These are phyloP conservation scores for Boletus mariae DNA, from an alignment of 1,284 basidiomycete species.

Conservation along the genomic window DNA sequence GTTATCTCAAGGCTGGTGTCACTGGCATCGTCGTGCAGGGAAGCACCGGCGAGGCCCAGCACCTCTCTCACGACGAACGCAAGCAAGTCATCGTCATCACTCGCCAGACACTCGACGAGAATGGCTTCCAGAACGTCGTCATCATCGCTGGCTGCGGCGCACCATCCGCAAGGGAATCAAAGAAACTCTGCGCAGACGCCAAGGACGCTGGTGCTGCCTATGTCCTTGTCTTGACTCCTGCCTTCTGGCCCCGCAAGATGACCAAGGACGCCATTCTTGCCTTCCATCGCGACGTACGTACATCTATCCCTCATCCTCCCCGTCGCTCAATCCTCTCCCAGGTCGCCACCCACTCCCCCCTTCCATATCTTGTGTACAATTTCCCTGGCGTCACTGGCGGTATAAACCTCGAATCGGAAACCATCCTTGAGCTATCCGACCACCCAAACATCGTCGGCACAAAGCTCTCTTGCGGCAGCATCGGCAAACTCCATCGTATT, in stretches of 20 bases:
- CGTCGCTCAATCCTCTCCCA: neutral
- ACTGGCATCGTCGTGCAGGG: neutral
- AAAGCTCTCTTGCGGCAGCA: neutral
- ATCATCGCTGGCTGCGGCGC: neutral
- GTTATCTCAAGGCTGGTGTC: neutral
- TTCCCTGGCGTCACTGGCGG: neutral
- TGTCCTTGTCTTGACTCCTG: neutral
- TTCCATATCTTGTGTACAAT: neutral
- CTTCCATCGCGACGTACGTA: neutral
- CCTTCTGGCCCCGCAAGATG: neutral
- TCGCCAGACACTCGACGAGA: neutral
- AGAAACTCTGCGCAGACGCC: neutral
- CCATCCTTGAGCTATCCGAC: neutral
- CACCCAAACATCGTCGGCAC: neutral
- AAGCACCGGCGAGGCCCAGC: neutral
- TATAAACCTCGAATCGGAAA: neutral
- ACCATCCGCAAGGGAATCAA: neutral
- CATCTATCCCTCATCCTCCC: neutral
- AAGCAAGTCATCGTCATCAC: neutral
- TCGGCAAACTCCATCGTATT: neutral
- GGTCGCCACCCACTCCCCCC: neutral
- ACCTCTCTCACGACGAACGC: neutral
- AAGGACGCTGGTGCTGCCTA: neutral
- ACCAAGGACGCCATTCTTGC: neutral
- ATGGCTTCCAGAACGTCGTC: neutral